Conservation (phyloP, 768 basidiomycete genomes). For the Amanita inopinata region DNA sequence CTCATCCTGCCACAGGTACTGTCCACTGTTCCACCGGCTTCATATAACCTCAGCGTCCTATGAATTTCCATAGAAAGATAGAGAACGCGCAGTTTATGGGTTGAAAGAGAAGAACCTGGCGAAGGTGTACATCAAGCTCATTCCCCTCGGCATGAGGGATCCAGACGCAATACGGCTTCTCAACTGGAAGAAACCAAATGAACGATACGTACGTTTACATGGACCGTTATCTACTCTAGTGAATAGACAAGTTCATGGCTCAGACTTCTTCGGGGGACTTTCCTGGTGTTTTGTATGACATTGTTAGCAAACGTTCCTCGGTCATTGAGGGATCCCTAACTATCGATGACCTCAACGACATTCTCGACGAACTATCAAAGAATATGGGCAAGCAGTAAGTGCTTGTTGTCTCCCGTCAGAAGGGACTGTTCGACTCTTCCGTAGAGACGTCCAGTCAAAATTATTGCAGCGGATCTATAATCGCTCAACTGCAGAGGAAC, state of each 20-base stretch:
- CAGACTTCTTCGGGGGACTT: conserved; percentile 81
- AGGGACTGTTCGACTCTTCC: conserved; percentile 10
- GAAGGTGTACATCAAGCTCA: conserved; percentile 84
- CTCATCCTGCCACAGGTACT: conserved; percentile 81
- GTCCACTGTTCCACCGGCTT: not conserved
- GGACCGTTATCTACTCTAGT: not conserved
- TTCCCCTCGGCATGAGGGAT: conserved; percentile 73
- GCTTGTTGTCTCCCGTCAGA: not conserved
- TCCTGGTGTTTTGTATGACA: conserved; percentile 77
- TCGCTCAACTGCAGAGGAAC: conserved; percentile 75
- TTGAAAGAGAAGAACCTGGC: conserved; percentile 93
- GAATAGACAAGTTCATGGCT: not conserved
- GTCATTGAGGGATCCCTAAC: conserved; percentile 65
- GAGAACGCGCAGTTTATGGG: conserved; percentile 86
- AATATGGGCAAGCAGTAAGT: conserved; percentile 68
- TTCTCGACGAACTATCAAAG: conserved; percentile 69
- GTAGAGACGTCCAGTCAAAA: conserved; percentile 65
- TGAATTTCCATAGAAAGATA: conserved; percentile 68
- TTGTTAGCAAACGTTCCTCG: conserved; percentile 77
- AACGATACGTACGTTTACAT: conserved; percentile 42
- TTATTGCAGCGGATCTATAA: conserved; percentile 73
- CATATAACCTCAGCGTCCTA: not conserved
- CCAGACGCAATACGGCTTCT: conserved; percentile 73
- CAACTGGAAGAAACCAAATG: conserved; percentile 85
- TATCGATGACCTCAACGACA: conserved; percentile 74